Conservation (phyloP, 805 yeast genomes). For the Kodamaea restingae region DNA sequence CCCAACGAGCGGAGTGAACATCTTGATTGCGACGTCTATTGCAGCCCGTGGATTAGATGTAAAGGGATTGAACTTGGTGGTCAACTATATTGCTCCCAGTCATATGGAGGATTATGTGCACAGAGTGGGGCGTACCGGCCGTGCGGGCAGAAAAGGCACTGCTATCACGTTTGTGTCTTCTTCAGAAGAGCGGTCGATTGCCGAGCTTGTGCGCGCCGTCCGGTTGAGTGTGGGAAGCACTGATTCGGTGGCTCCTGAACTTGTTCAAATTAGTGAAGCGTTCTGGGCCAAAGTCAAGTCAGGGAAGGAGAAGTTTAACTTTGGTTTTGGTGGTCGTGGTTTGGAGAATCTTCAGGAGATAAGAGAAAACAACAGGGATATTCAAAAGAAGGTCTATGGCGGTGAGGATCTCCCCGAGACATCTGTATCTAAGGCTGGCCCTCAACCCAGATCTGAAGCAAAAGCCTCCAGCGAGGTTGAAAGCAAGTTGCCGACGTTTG, state of each 20-base stretch:
- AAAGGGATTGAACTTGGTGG: constrained; percentile 73
- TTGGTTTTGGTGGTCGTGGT: constrained; percentile 94
- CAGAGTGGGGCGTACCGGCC: constrained; percentile 92
- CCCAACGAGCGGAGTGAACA: constrained; percentile 51
- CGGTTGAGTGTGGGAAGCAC: constrained; percentile 46
- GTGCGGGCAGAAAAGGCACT: constrained; percentile 76
- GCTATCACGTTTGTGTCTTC: constrained; percentile 59
- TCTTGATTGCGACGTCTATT: constrained; percentile 86
- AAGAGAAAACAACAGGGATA: constrained; percentile 46
- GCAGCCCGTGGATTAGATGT: constrained; percentile 96
- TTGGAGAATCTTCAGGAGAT: constrained; percentile 68
- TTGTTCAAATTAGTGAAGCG: constrained; percentile 46
- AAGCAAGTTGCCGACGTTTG: constrained; percentile 38
- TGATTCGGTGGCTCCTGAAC: constrained; percentile 46
- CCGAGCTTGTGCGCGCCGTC: constrained; percentile 68
- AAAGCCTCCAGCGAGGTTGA: constrained; percentile 6
- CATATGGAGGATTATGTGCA: constrained; percentile 96
- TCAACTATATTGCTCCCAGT: constrained; percentile 70
- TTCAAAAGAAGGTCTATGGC: constrained; percentile 50
- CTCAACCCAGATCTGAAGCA: not conserved
- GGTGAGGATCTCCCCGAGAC: constrained; percentile 18
- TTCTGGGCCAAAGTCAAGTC: constrained; percentile 59
- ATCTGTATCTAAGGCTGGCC: not conserved
- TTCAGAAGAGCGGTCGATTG: constrained; percentile 58
- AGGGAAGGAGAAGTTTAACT: constrained; percentile 60